Base-by-base conservation (phyloP, 352 stramenopile species). In the Stramenopiles sp. region DNA sequence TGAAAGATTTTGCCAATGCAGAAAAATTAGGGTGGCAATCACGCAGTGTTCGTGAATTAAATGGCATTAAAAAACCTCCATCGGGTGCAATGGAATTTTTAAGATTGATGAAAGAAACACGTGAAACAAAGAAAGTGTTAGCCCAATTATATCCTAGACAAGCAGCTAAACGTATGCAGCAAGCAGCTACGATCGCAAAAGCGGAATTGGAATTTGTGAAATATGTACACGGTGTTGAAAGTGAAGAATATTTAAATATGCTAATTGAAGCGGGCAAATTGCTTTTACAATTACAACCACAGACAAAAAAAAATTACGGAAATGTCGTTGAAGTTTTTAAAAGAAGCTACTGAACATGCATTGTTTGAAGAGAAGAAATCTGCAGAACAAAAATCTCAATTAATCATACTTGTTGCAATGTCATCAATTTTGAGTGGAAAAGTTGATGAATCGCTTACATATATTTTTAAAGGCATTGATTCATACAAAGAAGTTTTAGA, bases 331-430 rank as follows among this genome's bases (percentile, higher is more conserved):
- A 20, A 69, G 53, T 69, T 69, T 20, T 69, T 69, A 69, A 27
- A 20, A 27, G 53, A 69, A 69, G 53, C 53, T 69, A 23, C 53
- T 69, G 27, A 69, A 69, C 53, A 69, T 27, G 20, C 53, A 69
- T 69, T 69, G 53, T 69, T 69, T 27, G 53, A 69, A 69, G n/a
- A n/a, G n/a, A 69, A 69, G 53, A 69, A 69, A 69, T 23, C 53
- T 23, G 53, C 20, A 27, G 20, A 69, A 69, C 20, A 69, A 27
- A 20, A 27, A 69, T 20, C 20, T 23, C 20, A 23, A 27, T 23
- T 27, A 20, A 69, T 27, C 53, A 27, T 69, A 27, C 53, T 69
- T 20, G 20, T 23, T 69, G 53, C 53, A 27, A 69, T 69, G 53
- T 69, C 53, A 27, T 69, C 53, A 20, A 20, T 69, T 69, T 23